Base-by-base conservation (phyloP, 2,329 filamentous ascomycete species). In the Alternaria atra region DNA sequence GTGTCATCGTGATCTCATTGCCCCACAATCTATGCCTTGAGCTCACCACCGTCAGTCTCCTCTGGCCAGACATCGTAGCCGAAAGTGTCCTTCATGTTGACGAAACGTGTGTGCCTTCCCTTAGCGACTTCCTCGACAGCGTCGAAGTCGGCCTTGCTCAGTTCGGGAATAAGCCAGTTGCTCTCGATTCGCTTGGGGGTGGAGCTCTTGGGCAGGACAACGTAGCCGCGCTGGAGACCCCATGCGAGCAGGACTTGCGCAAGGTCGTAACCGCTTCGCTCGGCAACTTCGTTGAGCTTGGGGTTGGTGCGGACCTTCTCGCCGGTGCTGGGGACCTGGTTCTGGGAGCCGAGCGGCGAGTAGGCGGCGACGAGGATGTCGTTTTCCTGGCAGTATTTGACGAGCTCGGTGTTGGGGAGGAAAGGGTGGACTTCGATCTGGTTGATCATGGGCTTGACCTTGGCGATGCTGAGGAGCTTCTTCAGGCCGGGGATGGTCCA, bases 171-270 rank as follows among this genome's bases (percentile, higher is more conserved):
- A 73, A 88, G 82, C 72, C 89, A 86, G 80, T 93, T 92, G 80
- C 87, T 90, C 59, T 75, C 71, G 44, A 81, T 80, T 27, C 79
- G 70, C 66, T 70, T 73, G 7, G 78, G 76, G 12, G 78, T 80
- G 12, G 79, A 80, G 68, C 78, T 80, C 73, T 81, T 81, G 17
- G 79, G 79, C 55, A 81, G 68, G 4, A 80, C 74, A 12, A 72
- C 76, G 55, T 76, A 79, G n/a, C 77, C 90, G 80, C 92, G 92
- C 80, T 95, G 90, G 78, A 97, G 78, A 65, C 91, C 91, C 87
- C 93, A 97, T 57, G 93, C 86, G 52, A 97, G 80, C 74, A 97
- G 77, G n/a, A 97, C 82, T 83, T 97, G 93, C 1, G 91, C 90
- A 61, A 91, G 88, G 9, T 88, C 87, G 81, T 91, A 92, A 64